These are phyloP conservation scores for Pleodorina starrii DNA, from an alignment of 139 green algal species.

Conservation along the genomic window DNA sequence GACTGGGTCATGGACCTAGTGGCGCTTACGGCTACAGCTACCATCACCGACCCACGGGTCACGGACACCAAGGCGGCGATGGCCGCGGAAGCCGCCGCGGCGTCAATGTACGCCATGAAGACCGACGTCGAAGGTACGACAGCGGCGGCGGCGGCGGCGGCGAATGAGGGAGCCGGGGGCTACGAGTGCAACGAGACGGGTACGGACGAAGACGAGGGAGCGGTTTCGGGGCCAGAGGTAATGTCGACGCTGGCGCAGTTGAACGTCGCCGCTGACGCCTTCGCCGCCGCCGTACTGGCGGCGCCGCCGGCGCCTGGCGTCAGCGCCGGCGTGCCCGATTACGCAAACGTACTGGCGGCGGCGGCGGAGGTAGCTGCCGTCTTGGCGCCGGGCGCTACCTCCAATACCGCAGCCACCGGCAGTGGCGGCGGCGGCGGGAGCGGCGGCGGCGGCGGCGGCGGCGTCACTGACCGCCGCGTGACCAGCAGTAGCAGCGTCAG, in stretches of 20 bases:
- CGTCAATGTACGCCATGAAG: not conserved
- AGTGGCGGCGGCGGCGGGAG: no score
- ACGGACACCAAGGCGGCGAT: not conserved
- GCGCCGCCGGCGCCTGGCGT: conserved; percentile 5
- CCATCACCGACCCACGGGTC: not conserved
- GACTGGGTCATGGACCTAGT: conserved; percentile 76
- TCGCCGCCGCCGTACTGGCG: not conserved
- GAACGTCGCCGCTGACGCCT: conserved; percentile 28
- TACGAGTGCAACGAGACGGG: not conserved
- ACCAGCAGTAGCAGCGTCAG: no score
- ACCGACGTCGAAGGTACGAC: not conserved
- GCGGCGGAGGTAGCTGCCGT: not conserved
- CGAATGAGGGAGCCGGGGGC: not conserved
- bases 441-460: no score
- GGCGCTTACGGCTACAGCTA: not conserved
- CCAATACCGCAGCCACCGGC: not conserved
- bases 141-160: not conserved
- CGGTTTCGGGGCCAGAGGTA: not conserved
- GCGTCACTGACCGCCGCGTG: not conserved
- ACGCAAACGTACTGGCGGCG: conserved; percentile 4
- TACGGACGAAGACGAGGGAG: not conserved
- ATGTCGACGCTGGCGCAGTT: conserved; percentile 13
- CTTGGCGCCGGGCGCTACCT: not conserved
- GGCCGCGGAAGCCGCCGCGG: not conserved
- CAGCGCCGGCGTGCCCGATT: conserved; percentile 37